These are phyloP conservation scores for Teratosphaeria viscida DNA, from an alignment of 2,329 filamentous ascomycete genomes.

Conservation along the genomic window DNA sequence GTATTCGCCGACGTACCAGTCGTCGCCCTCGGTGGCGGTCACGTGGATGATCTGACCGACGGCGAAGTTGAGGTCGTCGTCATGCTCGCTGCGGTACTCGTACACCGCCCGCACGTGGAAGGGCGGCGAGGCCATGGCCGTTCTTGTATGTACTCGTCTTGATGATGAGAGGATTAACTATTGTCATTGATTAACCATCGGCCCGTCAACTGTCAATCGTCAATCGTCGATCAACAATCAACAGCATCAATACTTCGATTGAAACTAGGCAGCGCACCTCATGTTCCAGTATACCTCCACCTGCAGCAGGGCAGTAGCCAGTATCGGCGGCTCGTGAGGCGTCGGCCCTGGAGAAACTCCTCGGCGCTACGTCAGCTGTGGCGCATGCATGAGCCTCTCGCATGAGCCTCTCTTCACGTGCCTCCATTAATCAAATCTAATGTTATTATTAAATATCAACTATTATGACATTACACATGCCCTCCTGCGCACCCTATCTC, in stretches of 20 bases:
- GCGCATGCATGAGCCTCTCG: neutral
- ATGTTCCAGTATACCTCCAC: neutral
- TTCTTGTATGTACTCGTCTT: neutral
- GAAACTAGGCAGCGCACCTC: neutral
- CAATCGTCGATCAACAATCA: too few relatives aligned
- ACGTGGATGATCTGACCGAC: slow-evolving; percentile 87
- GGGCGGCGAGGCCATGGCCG: slow-evolving; percentile 3
- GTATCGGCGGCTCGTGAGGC: neutral
- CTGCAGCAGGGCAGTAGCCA: too few relatives aligned
- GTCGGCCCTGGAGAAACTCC: neutral
- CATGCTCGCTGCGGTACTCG: slow-evolving; percentile 85
- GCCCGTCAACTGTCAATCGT: neutral
- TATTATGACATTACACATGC: too few relatives aligned
- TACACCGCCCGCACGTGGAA: slow-evolving; percentile 96
- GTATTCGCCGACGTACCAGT: slow-evolving; percentile 91
- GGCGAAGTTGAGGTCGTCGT: slow-evolving; percentile 85
- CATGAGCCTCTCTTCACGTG: neutral
- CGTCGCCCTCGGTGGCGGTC: slow-evolving; percentile 80
- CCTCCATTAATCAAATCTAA: neutral
- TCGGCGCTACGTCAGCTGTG: neutral
- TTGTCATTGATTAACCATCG: neutral
- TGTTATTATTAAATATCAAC: too few relatives aligned
- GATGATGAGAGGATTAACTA: too few relatives aligned
- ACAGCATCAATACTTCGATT: neutral
- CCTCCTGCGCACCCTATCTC: too few relatives aligned